A percentile compares a stretch with the other conserved stretches of the same genome.
These are phyloP conservation scores for Penicillium waksmanii DNA, from an alignment of 495 filamentous ascomycete genomes.

Conservation along the genomic window DNA sequence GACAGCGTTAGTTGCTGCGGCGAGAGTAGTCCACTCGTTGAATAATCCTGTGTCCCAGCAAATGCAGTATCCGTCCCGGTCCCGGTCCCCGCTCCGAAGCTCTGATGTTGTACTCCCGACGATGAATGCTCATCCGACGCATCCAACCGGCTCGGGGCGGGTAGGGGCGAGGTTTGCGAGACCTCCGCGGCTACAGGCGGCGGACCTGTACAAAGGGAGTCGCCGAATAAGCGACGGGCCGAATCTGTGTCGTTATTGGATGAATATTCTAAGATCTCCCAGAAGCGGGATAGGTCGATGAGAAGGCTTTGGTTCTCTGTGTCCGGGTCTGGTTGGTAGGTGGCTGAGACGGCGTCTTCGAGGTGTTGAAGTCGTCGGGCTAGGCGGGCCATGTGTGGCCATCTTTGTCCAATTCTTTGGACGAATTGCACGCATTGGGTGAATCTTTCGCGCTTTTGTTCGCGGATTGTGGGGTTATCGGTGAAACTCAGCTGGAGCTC, in stretches of 20 bases:
- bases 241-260: slow-evolving; percentile 48
- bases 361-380: slow-evolving; percentile 47
- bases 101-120: slow-evolving; percentile 15
- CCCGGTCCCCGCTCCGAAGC: slow-evolving; percentile 19
- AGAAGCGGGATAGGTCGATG: slow-evolving; percentile 54
- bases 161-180: slow-evolving; percentile 48
- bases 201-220: slow-evolving; percentile 38
- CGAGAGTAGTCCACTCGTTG: slow-evolving; percentile 26
- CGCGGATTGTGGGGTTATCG: slow-evolving; percentile 37
- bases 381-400: slow-evolving; percentile 53
- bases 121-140: slow-evolving; percentile 23
- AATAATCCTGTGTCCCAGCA: slow-evolving; percentile 25
- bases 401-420: slow-evolving; percentile 40
- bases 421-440: slow-evolving; percentile 52
- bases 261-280: slow-evolving; percentile 55
- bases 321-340: slow-evolving; percentile 44
- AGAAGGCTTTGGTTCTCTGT: slow-evolving; percentile 49
- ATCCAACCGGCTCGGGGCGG: slow-evolving; percentile 46
- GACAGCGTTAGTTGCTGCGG: slow-evolving; percentile 37
- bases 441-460: slow-evolving; percentile 49
- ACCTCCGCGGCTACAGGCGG: slow-evolving; percentile 38
- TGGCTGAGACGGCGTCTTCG: slow-evolving; percentile 49
- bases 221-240: slow-evolving; percentile 45
- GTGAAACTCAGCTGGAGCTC: slow-evolving; percentile 54
- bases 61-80: neutral